Percentiles rank a stretch among this genome's conserved stretches.
These are phyloP conservation scores for Angophora floribunda DNA, from an alignment of 345 rosid species.

Conservation along the genomic window DNA sequence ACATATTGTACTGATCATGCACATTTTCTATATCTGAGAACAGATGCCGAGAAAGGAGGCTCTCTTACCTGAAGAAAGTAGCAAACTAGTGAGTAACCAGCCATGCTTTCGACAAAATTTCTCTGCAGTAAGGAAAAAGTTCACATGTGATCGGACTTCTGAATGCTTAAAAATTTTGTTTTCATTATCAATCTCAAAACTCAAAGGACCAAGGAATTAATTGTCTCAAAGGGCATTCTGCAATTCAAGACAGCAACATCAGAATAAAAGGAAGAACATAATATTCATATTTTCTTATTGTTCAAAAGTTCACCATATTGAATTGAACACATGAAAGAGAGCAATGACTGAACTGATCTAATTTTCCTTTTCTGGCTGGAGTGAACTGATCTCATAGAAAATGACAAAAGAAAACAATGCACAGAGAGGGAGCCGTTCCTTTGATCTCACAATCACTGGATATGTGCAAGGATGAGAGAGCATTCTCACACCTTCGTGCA, in stretches of 20 bases:
- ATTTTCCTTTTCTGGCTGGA: neutral
- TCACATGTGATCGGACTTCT: neutral
- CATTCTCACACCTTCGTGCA: neutral
- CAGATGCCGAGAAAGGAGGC: neutral
- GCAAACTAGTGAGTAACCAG: constrained; percentile 97
- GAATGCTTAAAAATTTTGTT: neutral
- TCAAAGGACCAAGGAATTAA: neutral
- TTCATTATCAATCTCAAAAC: neutral
- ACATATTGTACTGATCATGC: neutral
- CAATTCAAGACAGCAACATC: neutral
- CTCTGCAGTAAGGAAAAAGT: constrained; percentile 48
- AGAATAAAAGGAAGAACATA: neutral
- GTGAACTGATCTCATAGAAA: neutral
- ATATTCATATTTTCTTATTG: neutral
- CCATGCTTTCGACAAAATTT: constrained; percentile 99
- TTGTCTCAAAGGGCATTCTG: neutral
- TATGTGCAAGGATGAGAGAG: neutral
- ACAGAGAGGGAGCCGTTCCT: neutral
- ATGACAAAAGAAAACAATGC: neutral
- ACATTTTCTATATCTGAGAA: neutral
- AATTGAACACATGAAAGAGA: neutral
- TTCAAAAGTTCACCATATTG: neutral
- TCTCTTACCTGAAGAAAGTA: constrained; percentile 82
- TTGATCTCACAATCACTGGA: neutral
- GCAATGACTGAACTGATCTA: neutral